Evolutionary conservation across 192 early-diverging fungal genomes (phyloP), one percentile per base, ranked within the genome.

Genomic region (Dissophora ornata): DNA sequence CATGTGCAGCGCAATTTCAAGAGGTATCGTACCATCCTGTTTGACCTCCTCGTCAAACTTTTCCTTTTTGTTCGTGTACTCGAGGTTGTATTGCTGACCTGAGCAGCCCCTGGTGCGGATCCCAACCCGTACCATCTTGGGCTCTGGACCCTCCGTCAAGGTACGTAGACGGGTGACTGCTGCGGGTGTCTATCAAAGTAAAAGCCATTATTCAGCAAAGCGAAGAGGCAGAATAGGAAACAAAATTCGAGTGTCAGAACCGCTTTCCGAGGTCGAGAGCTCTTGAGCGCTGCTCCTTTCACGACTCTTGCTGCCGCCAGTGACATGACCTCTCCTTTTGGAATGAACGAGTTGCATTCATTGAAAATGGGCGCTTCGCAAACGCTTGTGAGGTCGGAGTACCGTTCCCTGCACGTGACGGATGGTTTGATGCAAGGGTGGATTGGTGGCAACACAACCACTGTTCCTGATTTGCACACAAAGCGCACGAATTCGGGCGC

Each of bases 21-120:
- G n/a, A n/a, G n/a, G n/a, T n/a, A n/a, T n/a, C n/a, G n/a, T 90
- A 94, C 92, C 97, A 79, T 98, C 97, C 67, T 98, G 96, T 32
- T 87, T 84, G 16, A 98, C 91, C 34, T 90, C 89, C 77, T 98
- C 97, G 79, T 98, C 97, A 69, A 95, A 92, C 67, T 90, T 90
- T 13, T 84, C 88, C 46, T 90, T 90, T 36, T 83, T 78, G 33
- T 88, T 83, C 0, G 91, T 87, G 80, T 92, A 95, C 40, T 96
- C 93, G 40, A 97, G 78, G 46, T 86, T 86, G 70, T 98, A 97
- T 24, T 89, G 89, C 54, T 90, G 90, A 34, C 96, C 96, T 10
- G 97, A 97, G 71, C 97, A 98, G 2, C 97, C 97, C 71, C 96
- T 96, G 44, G 90, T 91, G 81, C 96, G 95, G 33, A 97, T 96